These are phyloP conservation scores for Diphasiastrum complanatum DNA, from an alignment of 83 land plant species.

Conservation along the genomic window DNA sequence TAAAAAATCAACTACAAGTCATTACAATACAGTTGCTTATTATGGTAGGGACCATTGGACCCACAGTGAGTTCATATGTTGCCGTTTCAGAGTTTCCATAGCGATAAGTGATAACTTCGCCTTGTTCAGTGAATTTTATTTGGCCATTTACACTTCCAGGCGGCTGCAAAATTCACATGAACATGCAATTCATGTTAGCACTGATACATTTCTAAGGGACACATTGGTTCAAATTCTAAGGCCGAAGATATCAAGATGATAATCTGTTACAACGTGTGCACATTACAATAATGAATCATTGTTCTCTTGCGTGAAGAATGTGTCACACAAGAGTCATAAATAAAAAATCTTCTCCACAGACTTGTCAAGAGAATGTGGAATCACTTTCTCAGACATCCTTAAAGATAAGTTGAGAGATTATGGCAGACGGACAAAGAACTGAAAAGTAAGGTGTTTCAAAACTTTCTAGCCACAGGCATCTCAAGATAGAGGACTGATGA, in stretches of 20 bases:
- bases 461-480: not conserved
- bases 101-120: constrained; percentile 33
- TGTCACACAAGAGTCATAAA: no score
- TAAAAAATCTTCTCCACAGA: no score
- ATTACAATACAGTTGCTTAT: not conserved
- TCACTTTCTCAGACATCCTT: no score
- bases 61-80: constrained; percentile 27
- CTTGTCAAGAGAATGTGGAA: no score
- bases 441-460: not conserved
- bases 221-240: no score
- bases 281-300: no score
- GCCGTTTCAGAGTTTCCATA: constrained; percentile 31
- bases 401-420: no score
- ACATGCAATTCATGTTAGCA: not conserved
- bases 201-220: no score
- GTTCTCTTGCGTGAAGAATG: no score
- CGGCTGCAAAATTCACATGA: constrained; percentile 25
- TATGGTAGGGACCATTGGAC: constrained; percentile 5
- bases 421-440: no score
- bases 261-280: no score
- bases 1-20: not conserved
- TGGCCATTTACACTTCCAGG: constrained; percentile 30
- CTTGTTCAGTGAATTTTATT: constrained; percentile 32
- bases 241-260: no score
- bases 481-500: not conserved